Conservation (phyloP, 805 yeast species). For the Yarrowia sp. region DNA sequence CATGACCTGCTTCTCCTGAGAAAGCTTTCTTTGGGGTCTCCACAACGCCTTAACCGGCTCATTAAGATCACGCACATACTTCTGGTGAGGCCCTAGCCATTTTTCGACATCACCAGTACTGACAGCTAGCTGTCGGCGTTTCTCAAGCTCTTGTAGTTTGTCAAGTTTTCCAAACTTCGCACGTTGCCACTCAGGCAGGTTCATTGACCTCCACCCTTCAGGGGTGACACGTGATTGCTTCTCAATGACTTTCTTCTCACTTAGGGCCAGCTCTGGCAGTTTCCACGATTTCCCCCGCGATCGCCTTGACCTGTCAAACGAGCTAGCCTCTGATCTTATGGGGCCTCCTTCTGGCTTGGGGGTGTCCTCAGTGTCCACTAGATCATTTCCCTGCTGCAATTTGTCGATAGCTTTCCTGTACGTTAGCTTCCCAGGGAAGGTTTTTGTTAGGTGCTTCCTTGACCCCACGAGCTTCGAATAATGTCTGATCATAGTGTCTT, state of each 20-base stretch:
- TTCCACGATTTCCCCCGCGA: constrained; percentile 37
- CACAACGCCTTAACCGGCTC: constrained; percentile 17
- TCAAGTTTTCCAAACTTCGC: constrained; percentile 32
- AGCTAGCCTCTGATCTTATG: neutral
- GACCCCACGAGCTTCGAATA: constrained; percentile 35
- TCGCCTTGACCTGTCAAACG: constrained; percentile 34
- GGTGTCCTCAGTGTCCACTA: neutral
- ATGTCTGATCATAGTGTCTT: constrained; percentile 14
- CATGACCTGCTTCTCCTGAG: constrained; percentile 31
- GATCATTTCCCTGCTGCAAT: constrained; percentile 23
- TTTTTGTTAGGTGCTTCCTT: constrained; percentile 15
- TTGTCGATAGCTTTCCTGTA: constrained; percentile 15
- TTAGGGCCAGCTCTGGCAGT: constrained; percentile 11
- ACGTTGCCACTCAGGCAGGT: constrained; percentile 35
- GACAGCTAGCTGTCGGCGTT: constrained; percentile 21
- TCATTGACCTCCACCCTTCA: constrained; percentile 33
- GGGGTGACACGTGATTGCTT: constrained; percentile 26
- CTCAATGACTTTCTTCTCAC: constrained; percentile 20
- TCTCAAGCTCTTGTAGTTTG: constrained; percentile 27
- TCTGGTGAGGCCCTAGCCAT: constrained; percentile 36
- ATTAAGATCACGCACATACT: constrained; percentile 12
- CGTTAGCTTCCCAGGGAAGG: constrained; percentile 26
- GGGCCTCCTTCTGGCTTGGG: no score
- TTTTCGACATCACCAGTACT: constrained; percentile 31
- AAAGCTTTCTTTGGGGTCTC: constrained; percentile 26